These are phyloP conservation scores for Oryza glumipatula DNA, from an alignment of 176 grass and related monocot species.

Conservation along the genomic window DNA sequence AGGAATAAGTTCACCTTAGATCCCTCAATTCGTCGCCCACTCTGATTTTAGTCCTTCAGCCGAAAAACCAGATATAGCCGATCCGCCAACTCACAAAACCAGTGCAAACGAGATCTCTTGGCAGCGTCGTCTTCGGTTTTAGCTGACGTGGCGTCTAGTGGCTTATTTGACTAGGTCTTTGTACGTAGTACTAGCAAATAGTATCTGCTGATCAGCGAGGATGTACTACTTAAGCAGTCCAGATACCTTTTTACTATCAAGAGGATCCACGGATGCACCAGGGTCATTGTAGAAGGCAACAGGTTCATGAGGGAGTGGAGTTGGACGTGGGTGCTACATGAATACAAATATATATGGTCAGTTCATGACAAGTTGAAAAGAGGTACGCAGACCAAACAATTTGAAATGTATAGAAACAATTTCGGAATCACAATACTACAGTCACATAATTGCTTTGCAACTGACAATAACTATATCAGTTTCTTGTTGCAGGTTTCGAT, in stretches of 20 bases:
- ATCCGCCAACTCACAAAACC: no score
- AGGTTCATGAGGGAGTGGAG: conserved; percentile 57
- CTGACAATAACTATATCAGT: not conserved
- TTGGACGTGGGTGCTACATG: conserved; percentile 44
- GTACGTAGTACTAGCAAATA: not conserved
- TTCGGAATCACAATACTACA: not conserved
- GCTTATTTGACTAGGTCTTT: no score
- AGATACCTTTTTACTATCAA: conserved; percentile 57
- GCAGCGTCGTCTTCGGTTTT: no score
- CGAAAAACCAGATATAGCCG: no score
- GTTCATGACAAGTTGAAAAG: not conserved
- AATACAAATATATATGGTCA: conserved; percentile 21
- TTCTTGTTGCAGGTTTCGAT: not conserved
- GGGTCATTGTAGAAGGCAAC: conserved; percentile 60
- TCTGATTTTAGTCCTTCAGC: no score
- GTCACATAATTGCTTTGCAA: not conserved
- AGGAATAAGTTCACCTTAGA: no score
- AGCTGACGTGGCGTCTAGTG: no score
- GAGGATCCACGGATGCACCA: conserved; percentile 52
- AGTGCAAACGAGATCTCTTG: no score
- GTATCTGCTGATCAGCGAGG: not conserved
- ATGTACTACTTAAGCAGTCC: not conserved
- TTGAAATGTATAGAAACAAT: not conserved
- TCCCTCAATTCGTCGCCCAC: no score
- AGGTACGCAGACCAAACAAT: not conserved